phyloP scores from a whole-genome alignment of 2,329 filamentous ascomycete species.

The Hypocreales sp. region DNA sequence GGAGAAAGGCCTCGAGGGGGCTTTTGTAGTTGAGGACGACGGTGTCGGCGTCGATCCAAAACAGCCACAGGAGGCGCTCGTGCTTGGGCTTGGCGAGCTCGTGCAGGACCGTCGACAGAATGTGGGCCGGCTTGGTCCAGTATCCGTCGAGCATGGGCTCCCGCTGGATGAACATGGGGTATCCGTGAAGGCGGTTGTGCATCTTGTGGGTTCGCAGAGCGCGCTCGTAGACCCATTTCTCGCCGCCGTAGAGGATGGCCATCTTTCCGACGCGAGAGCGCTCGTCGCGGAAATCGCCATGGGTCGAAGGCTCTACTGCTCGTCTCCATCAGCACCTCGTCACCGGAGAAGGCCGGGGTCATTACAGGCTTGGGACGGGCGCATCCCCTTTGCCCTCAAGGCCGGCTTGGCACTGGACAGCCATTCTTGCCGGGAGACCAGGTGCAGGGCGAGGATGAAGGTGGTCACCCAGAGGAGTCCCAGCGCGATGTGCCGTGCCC shows the following conservation, averaged over 20 bases:
- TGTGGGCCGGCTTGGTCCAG: conserved; percentile 23
- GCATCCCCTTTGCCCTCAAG: no score
- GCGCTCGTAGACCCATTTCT: conserved; percentile 3
- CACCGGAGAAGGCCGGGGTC: no score
- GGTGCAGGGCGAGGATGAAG: no score
- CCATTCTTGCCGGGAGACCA: no score
- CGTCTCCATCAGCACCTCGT: no score
- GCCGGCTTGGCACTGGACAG: no score
- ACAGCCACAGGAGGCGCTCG: conserved; percentile 21
- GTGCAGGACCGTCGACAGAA: conserved; percentile 18
- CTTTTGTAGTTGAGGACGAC: background rate
- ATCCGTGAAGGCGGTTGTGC: conserved; percentile 18
- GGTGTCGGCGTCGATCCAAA: conserved; percentile 12
- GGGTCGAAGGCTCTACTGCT: no score
- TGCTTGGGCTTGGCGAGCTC: conserved; percentile 22
- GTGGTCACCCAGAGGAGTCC: no score
- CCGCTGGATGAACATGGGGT: conserved; percentile 16
- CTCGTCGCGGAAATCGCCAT: no score
- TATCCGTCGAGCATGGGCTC: conserved; percentile 12
- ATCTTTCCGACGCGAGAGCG: background rate
- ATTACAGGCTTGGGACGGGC: no score
- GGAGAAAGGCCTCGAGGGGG: background rate
- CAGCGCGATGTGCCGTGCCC: no score
- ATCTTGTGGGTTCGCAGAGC: conserved; percentile 17
- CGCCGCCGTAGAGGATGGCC: conserved; percentile 3